Evolutionary conservation across 441 rosid genomes (phyloP).

Genomic region (Codiaeum variegatum): DNA sequence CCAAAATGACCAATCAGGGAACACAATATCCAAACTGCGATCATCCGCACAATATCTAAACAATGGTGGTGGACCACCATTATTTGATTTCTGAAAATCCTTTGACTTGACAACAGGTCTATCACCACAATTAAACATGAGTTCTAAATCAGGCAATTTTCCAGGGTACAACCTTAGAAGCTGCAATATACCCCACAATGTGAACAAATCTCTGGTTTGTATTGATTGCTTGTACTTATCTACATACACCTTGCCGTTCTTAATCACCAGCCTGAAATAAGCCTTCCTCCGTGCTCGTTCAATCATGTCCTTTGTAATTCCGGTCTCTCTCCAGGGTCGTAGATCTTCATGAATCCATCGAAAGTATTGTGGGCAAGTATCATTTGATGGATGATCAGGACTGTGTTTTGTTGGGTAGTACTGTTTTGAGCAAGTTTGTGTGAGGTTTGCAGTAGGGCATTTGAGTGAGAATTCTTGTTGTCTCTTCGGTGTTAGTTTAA

Average conservation of each 20-base stretch:
- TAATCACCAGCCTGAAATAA: conserved; percentile 40
- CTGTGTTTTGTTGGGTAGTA: conserved; percentile 27
- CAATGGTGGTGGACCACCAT: conserved; percentile 38
- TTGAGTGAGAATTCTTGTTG: conserved; percentile 29
- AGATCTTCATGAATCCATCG: conserved; percentile 69
- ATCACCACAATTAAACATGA: conserved; percentile 60
- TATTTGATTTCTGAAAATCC: conserved; percentile 29
- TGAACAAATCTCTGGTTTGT: conserved; percentile 50
- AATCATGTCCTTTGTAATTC: conserved; percentile 32
- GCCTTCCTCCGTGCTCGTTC: conserved; percentile 41
- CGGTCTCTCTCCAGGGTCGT: conserved; percentile 48
- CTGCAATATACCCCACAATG: conserved; percentile 63
- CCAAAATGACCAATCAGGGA: conserved; percentile 53
- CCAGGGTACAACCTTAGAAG: conserved; percentile 52
- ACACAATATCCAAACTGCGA: too few relatives aligned
- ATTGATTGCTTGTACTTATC: conserved; percentile 31
- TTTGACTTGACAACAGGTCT: conserved; percentile 27
- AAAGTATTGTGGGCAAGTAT: conserved; percentile 51
- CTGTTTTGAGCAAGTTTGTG: conserved; percentile 32
- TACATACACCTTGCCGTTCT: conserved; percentile 49
- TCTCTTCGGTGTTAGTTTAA: neutral
- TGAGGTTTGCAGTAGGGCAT: neutral
- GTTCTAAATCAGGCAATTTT: conserved; percentile 50
- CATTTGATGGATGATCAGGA: neutral
- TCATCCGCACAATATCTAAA: conserved; percentile 46